These are phyloP conservation scores for Rhizophagus clarus DNA, from an alignment of 192 early-diverging fungal genomes.

Conservation along the genomic window DNA sequence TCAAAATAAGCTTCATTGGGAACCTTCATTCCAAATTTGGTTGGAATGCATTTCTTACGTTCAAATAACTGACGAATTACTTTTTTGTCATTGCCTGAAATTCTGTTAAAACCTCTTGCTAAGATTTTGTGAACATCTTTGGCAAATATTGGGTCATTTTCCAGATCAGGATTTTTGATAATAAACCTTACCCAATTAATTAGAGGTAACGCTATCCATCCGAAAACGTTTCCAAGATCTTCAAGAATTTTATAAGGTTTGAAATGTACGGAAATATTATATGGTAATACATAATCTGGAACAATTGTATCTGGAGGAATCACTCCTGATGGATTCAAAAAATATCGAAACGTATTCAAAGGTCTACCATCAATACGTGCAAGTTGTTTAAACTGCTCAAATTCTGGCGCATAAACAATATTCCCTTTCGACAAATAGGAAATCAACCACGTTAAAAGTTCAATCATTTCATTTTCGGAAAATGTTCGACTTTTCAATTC, in stretches of 20 bases:
- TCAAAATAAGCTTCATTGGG: slow-evolving; percentile 78
- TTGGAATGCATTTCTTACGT: slow-evolving; percentile 68
- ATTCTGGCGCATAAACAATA: background rate
- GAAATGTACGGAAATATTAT: background rate
- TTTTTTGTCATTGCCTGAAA: slow-evolving; percentile 37
- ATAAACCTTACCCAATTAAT: slow-evolving; percentile 17
- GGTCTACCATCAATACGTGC: slow-evolving; percentile 34
- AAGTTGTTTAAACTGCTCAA: background rate
- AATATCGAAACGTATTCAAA: slow-evolving; percentile 57
- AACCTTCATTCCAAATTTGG: slow-evolving; percentile 64
- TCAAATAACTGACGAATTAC: slow-evolving; percentile 37
- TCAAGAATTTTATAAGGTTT: background rate
- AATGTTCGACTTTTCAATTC: slow-evolving; percentile 66
- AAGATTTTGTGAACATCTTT: slow-evolving; percentile 65
- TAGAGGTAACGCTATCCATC: background rate
- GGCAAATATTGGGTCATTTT: slow-evolving; percentile 55
- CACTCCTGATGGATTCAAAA: slow-evolving; percentile 51
- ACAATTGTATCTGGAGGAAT: background rate
- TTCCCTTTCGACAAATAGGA: slow-evolving; percentile 37
- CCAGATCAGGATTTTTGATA: background rate
- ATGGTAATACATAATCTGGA: background rate
- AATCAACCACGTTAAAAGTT: slow-evolving; percentile 80
- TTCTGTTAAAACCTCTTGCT: slow-evolving; percentile 47
- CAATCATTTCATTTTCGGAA: slow-evolving; percentile 58
- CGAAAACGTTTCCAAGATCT: slow-evolving; percentile 11